Evolutionary conservation across 2,329 filamentous ascomycete genomes (phyloP).

Genomic region (Stachybotrys chlorohalonatus): DNA sequence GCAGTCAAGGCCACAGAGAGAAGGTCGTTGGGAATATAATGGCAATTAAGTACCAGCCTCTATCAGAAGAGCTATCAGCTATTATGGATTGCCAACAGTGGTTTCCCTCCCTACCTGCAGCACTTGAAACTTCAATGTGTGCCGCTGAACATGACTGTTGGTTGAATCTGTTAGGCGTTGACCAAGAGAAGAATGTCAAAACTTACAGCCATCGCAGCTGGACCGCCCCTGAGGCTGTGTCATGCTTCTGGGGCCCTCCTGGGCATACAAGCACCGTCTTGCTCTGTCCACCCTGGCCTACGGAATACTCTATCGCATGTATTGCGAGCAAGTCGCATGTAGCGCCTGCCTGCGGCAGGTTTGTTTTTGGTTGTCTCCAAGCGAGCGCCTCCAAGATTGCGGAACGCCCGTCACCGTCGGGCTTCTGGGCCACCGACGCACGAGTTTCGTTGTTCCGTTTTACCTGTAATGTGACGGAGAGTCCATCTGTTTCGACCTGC

Average conservation of each 20-base stretch:
- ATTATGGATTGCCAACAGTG: not conserved
- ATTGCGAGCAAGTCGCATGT: not conserved
- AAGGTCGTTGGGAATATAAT: not conserved
- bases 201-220: not conserved
- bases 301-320: not conserved
- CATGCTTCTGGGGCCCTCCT: not conserved
- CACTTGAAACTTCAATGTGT: not conserved
- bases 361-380: not conserved
- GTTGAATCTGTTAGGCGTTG: not conserved
- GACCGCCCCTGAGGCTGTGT: not conserved
- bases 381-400: not conserved
- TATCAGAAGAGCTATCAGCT: not conserved
- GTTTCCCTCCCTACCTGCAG: not conserved
- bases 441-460: not conserved
- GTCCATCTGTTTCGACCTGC: not conserved
- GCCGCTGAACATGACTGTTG: not conserved
- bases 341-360: not conserved
- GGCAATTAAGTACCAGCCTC: conserved; percentile 2
- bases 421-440: not conserved
- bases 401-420: not conserved
- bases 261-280: not conserved
- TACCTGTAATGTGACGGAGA: not conserved
- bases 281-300: not conserved
- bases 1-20: not conserved
- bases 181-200: not conserved